Base-by-base conservation (phyloP, 257 asterid species). In the Solanum lycopersicoides region DNA sequence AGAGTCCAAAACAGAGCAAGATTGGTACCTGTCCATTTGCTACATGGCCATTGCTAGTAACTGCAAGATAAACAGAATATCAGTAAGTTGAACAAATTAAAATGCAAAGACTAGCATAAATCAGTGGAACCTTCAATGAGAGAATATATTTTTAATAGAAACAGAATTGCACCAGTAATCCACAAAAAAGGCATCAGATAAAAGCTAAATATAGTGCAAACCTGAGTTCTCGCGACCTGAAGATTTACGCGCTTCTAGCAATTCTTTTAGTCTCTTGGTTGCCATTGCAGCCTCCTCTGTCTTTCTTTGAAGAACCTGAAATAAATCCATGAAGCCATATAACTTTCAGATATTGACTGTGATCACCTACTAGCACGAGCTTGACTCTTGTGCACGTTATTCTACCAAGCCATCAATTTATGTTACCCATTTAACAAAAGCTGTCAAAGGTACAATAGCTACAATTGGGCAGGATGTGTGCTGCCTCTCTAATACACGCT, bases 211-310 rank as follows among this genome's bases (percentile, higher is more conserved):
- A 63, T 34, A 87, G 86, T 35, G 83, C 90, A 73, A 72, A 96
- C 99, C 95, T 53, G 98, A 93, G 92, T 90, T 94, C 76, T 97
- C 99, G 50, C 99, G 99, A 83, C 92, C 88, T 68, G 98, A 91
- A 87, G 95, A 91, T 94, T 95, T 97, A 50, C 99, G 99, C 82
- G 98, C 98, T 93, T 97, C 99, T 59, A 97, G 96, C 95, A 97
- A 88, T 89, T 97, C 99, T 91, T 97, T 97, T 86, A 97, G 93
- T 92, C 99, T 94, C 92, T 94, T 95, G 88, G 99, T 97, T 89
- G 99, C 99, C 94, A 97, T 89, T 89, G 99, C 99, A 89, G 99
- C 99, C 93, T 97, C 99, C 90, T 95, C 99, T 47, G 98, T 97
- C 92, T 97, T 97, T 90, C 99, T 94, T 91, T 97, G 99, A 84